phyloP scores from a whole-genome alignment of 1,139 yeast species.

The Suhomyces yuchorum region DNA sequence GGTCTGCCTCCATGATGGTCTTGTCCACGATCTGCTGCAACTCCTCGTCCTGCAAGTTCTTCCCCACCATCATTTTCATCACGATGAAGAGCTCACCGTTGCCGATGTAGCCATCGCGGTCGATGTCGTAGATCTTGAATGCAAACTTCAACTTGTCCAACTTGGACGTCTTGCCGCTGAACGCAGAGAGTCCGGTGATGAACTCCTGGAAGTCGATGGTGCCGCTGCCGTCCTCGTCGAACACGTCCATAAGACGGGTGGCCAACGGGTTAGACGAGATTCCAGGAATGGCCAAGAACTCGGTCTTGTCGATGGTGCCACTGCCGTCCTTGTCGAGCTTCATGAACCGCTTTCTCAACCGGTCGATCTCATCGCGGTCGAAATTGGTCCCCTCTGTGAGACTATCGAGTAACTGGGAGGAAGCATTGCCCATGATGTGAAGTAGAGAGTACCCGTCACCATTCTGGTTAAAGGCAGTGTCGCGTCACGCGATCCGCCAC shows the following conservation, averaged over 20 bases:
- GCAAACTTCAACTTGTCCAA: conserved; percentile 88
- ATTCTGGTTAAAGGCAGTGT: neutral
- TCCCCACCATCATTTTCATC: conserved; percentile 96
- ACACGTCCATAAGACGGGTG: conserved; percentile 84
- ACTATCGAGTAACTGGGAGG: conserved; percentile 66
- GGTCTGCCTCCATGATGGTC: conserved; percentile 92
- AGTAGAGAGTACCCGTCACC: neutral
- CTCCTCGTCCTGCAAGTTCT: conserved; percentile 81
- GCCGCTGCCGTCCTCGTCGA: conserved; percentile 92
- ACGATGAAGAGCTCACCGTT: conserved; percentile 94
- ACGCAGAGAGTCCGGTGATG: conserved; percentile 84
- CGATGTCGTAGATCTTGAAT: conserved; percentile 92
- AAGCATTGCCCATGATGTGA: conserved; percentile 61
- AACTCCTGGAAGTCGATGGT: conserved; percentile 95
- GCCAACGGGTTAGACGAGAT: conserved; percentile 90
- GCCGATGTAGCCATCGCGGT: conserved; percentile 90
- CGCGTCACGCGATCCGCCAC: too few relatives aligned
- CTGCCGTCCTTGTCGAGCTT: conserved; percentile 91
- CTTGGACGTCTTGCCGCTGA: conserved; percentile 83
- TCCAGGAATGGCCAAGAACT: conserved; percentile 91
- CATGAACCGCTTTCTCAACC: conserved; percentile 90
- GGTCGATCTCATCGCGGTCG: conserved; percentile 86
- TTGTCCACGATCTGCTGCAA: conserved; percentile 94
- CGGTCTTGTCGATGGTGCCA: conserved; percentile 89
- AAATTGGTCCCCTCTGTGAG: conserved; percentile 80